phyloP scores from a whole-genome alignment of 140 eudicot genomes.

The Flaveria floridana region DNA sequence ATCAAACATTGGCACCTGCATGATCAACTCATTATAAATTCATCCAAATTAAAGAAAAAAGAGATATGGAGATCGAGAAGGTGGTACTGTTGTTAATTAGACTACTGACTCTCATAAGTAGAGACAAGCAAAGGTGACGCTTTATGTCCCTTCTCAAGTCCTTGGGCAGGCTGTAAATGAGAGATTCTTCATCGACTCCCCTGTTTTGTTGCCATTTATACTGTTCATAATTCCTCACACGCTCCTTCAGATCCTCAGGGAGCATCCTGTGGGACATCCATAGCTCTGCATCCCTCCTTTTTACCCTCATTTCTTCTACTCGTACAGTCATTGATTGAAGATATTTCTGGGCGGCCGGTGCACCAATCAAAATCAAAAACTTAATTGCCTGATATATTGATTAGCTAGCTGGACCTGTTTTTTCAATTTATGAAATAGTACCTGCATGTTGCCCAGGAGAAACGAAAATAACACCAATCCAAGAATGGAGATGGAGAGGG shows the following conservation, averaged over 20 bases:
- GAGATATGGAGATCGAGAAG: no score
- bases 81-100: neutral
- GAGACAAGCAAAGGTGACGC: conserved; percentile 72
- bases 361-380: neutral
- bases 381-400: no score
- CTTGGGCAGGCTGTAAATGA: conserved; percentile 65
- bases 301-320: conserved; percentile 82
- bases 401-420: no score
- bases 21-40: neutral
- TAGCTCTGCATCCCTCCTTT: conserved; percentile 76
- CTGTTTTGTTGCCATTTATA: conserved; percentile 89
- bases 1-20: conserved; percentile 79
- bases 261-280: conserved; percentile 98
- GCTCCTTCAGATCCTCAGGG: conserved; percentile 61
- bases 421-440: neutral
- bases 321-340: conserved; percentile 73
- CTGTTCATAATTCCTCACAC: conserved; percentile 75
- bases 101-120: conserved; percentile 61
- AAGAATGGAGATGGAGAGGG: conserved; percentile 51
- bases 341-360: conserved; percentile 50
- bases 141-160: conserved; percentile 80
- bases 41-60: no score
- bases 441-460: conserved; percentile 96
- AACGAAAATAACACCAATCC: conserved; percentile 82
- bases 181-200: conserved; percentile 75